Percentiles rank a stretch among this genome's conserved stretches.
Conservation (phyloP, 371 early-diverging fungal genomes). For the Blakeslea trispora region DNA sequence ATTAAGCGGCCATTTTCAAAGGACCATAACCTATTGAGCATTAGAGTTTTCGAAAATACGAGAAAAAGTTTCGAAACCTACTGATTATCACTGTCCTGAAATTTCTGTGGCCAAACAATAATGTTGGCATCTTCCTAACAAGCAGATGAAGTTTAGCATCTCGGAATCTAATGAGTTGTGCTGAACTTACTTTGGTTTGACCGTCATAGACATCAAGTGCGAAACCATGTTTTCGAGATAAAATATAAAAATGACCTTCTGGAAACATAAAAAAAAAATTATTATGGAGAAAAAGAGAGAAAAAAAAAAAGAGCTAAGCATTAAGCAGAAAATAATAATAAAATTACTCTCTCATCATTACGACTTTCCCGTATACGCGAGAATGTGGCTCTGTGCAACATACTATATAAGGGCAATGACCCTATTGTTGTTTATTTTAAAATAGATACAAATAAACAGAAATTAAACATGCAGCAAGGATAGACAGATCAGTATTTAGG, state of each 20-base stretch:
- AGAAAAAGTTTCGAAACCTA: conserved; percentile 22
- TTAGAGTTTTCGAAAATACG: too few species aligned
- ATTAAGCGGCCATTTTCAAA: conserved; percentile 42
- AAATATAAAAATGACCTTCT: conserved; percentile 45
- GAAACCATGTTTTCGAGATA: conserved; percentile 50
- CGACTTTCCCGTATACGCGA: background rate
- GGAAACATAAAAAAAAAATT: conserved; percentile 36
- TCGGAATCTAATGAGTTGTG: background rate
- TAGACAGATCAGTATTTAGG: background rate
- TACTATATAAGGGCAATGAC: background rate
- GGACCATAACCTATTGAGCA: conserved; percentile 40
- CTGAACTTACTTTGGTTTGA: conserved; percentile 37
- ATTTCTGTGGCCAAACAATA: conserved; percentile 58
- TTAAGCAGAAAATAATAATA: background rate
- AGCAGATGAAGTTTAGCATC: background rate
- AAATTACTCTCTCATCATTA: too few species aligned
- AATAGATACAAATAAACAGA: background rate
- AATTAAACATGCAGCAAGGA: background rate
- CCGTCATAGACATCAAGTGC: conserved; percentile 54
- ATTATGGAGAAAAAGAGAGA: conserved; percentile 3
- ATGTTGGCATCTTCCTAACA: conserved; percentile 44
- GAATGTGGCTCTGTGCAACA: background rate
- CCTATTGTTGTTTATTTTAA: background rate
- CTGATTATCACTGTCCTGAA: conserved; percentile 54
- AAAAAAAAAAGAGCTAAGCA: background rate